Evolutionary conservation across 176 grass and related monocot genomes (phyloP).

Genomic region (Lolium perenne): DNA sequence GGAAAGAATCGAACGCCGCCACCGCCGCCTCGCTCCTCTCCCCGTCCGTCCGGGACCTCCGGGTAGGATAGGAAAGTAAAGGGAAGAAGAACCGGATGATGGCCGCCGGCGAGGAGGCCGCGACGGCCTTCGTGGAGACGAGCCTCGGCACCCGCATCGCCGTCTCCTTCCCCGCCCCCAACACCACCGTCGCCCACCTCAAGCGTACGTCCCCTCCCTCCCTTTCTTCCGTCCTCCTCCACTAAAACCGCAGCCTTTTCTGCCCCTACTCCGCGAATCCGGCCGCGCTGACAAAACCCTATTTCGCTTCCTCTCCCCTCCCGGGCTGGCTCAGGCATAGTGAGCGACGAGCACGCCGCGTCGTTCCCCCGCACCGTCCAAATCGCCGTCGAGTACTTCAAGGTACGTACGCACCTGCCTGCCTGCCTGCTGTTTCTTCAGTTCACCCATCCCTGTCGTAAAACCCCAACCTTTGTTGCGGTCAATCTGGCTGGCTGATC

Average conservation of each 20-base stretch:
- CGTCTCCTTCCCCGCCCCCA: not conserved
- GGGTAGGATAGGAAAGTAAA: not conserved
- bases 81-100: not conserved
- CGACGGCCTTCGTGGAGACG: not conserved
- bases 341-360: not conserved
- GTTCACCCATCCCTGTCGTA: not conserved
- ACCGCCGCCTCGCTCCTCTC: not conserved
- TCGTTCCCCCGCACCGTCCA: not conserved
- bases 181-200: slow-evolving; percentile 1
- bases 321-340: not conserved
- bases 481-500: not conserved
- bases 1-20: not conserved
- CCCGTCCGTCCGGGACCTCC: not conserved
- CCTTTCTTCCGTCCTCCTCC: not conserved
- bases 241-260: too few relatives aligned
- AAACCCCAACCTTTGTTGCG: not conserved
- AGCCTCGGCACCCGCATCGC: not conserved
- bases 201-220: not conserved
- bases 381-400: not conserved
- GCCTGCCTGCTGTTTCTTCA: not conserved
- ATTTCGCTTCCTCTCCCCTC: not conserved
- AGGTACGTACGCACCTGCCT: not conserved
- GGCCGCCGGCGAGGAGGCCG: not conserved
- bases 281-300: not conserved
- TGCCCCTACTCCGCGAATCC: not conserved